A percentile compares a stretch with the other conserved stretches of the same genome.
phyloP scores from a whole-genome alignment of 257 asterid genomes.

The Anisodus tanguticus region DNA sequence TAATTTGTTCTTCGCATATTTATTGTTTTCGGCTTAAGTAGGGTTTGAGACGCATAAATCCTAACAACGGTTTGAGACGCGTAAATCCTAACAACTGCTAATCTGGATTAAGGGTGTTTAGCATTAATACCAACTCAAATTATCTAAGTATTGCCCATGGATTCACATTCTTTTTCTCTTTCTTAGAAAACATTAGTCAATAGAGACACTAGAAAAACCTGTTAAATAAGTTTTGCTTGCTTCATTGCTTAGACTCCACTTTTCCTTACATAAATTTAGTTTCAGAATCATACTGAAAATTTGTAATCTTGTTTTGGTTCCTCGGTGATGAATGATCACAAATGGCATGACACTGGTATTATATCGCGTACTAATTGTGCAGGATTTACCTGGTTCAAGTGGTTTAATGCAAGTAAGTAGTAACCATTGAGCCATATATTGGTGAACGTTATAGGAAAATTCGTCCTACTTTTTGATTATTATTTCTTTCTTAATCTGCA shows the following conservation, averaged over 20 bases:
- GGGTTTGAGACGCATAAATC: no score
- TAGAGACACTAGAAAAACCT: neutral
- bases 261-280: neutral
- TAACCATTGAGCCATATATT: constrained; percentile 26
- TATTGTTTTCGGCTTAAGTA: no score
- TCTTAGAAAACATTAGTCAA: neutral
- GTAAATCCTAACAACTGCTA: no score
- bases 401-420: constrained; percentile 96
- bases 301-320: neutral
- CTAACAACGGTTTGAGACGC: no score
- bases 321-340: neutral
- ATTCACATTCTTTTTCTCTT: neutral
- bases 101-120: neutral
- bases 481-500: constrained; percentile 27
- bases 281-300: neutral
- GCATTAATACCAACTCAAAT: neutral
- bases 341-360: neutral
- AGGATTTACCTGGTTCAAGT: constrained; percentile 92
- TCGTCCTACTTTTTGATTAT: constrained; percentile 28
- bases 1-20: no score
- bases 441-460: constrained; percentile 24
- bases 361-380: constrained; percentile 34
- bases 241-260: neutral
- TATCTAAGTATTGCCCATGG: neutral
- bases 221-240: neutral